phyloP scores from a whole-genome alignment of 1,139 yeast genomes.

The Kodamaea suecica region DNA sequence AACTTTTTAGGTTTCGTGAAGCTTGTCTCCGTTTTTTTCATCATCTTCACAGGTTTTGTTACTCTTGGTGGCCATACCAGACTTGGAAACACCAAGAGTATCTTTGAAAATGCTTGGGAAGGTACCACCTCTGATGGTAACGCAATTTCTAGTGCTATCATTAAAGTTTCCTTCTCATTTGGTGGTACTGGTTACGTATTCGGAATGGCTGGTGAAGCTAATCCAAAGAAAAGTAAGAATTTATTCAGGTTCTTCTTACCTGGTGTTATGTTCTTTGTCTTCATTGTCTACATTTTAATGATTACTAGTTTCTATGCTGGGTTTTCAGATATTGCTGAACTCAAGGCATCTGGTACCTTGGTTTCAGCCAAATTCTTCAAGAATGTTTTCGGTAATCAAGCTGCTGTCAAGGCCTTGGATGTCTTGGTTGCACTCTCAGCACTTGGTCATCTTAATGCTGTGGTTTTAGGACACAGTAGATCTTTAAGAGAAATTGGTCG shows the following conservation, averaged over 20 bases:
- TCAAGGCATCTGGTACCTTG: slow-evolving; percentile 23
- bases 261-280: slow-evolving; percentile 29
- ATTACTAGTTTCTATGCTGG: slow-evolving; percentile 41
- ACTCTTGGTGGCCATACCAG: slow-evolving; percentile 39
- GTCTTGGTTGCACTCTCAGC: slow-evolving; percentile 42
- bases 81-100: slow-evolving; percentile 28
- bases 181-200: slow-evolving; percentile 40
- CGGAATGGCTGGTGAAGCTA: slow-evolving; percentile 37
- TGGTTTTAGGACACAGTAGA: slow-evolving; percentile 40
- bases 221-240: slow-evolving; percentile 26
- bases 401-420: slow-evolving; percentile 32
- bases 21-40: slow-evolving; percentile 34
- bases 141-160: slow-evolving; percentile 39
- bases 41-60: slow-evolving; percentile 17
- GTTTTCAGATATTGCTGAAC: slow-evolving; percentile 24
- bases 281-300: slow-evolving; percentile 32
- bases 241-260: slow-evolving; percentile 36
- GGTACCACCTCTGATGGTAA: slow-evolving; percentile 43
- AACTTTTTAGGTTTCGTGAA: slow-evolving; percentile 39
- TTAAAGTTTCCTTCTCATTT: slow-evolving; percentile 42
- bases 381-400: slow-evolving; percentile 24
- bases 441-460: slow-evolving; percentile 41
- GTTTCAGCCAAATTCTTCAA: slow-evolving; percentile 31
- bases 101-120: slow-evolving; percentile 36
- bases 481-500: slow-evolving; percentile 45